These are phyloP conservation scores for Erysimum pusillum DNA, from an alignment of 441 rosid genomes.

Conservation along the genomic window DNA sequence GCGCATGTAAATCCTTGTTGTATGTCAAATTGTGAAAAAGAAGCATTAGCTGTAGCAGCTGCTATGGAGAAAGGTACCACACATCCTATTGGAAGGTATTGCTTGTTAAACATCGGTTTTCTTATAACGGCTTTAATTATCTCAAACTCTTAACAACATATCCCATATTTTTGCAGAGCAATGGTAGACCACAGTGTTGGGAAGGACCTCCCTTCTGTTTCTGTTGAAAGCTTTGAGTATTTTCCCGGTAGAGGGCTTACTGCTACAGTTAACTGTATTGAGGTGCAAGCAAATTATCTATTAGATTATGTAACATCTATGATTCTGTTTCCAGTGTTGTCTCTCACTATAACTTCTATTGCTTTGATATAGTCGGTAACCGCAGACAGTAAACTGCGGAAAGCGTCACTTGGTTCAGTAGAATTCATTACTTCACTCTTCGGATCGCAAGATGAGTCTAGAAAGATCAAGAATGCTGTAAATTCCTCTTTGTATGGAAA, in stretches of 20 bases:
- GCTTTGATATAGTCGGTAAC: not conserved
- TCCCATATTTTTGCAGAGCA: conserved; percentile 62
- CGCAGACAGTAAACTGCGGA: not conserved
- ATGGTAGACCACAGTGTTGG: conserved; percentile 93
- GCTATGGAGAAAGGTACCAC: conserved; percentile 98
- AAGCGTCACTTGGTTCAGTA: conserved; percentile 18
- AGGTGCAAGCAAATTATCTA: conserved; percentile 53
- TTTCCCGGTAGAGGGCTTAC: conserved; percentile 95
- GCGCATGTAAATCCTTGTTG: conserved; percentile 63
- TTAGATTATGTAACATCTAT: not conserved
- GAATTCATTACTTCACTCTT: conserved; percentile 25
- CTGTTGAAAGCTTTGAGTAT: conserved; percentile 82
- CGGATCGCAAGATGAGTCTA: conserved; percentile 6
- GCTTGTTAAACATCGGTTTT: not conserved
- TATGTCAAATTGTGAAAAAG: conserved; percentile 78
- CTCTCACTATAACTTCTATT: not conserved
- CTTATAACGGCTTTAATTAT: not conserved
- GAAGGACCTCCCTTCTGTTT: conserved; percentile 85
- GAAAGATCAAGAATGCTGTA: conserved; percentile 21
- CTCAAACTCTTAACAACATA: not conserved
- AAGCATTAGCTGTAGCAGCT: conserved; percentile 94
- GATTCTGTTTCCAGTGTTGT: too few species aligned
- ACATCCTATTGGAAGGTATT: conserved; percentile 92
- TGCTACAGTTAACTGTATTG: conserved; percentile 75
- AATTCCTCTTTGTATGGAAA: conserved; percentile 6